These are phyloP conservation scores for Chaetomium sp. DNA, from an alignment of 2,329 filamentous ascomycete species.

Conservation along the genomic window DNA sequence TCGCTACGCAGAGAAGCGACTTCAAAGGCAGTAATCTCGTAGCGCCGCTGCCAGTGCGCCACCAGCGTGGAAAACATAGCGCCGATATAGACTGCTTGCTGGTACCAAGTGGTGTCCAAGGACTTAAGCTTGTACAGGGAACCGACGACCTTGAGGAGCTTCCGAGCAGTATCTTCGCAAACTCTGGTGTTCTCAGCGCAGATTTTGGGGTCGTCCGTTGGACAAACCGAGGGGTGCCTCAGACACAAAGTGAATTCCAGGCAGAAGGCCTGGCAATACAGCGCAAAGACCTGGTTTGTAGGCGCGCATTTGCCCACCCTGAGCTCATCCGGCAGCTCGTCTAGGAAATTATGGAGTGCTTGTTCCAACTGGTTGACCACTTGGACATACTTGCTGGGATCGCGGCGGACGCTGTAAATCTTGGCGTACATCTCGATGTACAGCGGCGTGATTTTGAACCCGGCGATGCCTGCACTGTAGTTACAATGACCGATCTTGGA, in stretches of 20 bases:
- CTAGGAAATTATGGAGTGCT: conserved; percentile 49
- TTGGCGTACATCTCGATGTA: conserved; percentile 69
- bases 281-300: conserved; percentile 43
- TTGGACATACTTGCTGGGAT: conserved; percentile 55
- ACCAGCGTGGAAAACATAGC: conserved; percentile 69
- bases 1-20: conserved; percentile 56
- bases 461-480: conserved; percentile 60
- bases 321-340: conserved; percentile 57
- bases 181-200: conserved; percentile 57
- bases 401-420: conserved; percentile 64
- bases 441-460: conserved; percentile 58
- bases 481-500: conserved; percentile 53
- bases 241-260: conserved; percentile 55
- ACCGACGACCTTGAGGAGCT: conserved; percentile 55
- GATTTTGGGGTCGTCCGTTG: conserved; percentile 47
- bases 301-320: conserved; percentile 38
- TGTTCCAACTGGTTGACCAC: conserved; percentile 60
- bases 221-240: conserved; percentile 55
- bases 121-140: conserved; percentile 58
- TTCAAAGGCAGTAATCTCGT: conserved; percentile 51
- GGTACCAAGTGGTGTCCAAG: conserved; percentile 74
- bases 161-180: conserved; percentile 59
- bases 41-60: conserved; percentile 60
- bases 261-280: conserved; percentile 48
- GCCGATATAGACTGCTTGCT: conserved; percentile 63